A percentile compares a stretch with the other conserved stretches of the same genome.
Evolutionary conservation across 306 rosid species (phyloP).

Genomic region (Rosa lucieae): DNA sequence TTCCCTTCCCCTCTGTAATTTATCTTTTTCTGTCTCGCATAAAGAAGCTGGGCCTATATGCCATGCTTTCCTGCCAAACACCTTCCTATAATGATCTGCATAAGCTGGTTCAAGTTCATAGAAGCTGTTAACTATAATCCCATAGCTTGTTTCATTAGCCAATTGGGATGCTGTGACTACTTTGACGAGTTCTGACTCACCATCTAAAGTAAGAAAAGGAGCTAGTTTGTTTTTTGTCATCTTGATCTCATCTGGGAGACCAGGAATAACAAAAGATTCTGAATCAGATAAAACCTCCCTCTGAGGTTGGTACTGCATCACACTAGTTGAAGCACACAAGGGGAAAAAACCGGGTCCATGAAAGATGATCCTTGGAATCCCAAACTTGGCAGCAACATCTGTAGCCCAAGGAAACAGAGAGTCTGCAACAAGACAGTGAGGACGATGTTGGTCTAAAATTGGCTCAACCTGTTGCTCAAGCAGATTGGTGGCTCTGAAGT

Average conservation of each 20-base stretch:
- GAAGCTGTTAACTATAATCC: conserved; percentile 40
- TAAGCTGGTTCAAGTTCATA: conserved; percentile 11
- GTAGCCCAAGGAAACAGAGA: conserved; percentile 5
- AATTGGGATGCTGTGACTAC: conserved; percentile 15
- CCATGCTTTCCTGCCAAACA: conserved; percentile 22
- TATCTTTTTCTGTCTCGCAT: conserved; percentile 3
- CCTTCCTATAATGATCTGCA: conserved; percentile 3
- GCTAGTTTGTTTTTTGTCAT: not conserved
- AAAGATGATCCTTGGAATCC: conserved; percentile 15
- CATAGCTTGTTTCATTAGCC: conserved; percentile 38
- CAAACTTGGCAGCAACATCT: conserved; percentile 16
- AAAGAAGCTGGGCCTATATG: conserved; percentile 31
- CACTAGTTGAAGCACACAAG: not conserved
- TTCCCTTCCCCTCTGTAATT: conserved; percentile 22
- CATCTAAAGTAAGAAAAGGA: not conserved
- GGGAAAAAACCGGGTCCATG: conserved; percentile 16
- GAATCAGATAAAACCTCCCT: conserved; percentile 7
- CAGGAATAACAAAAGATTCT: conserved; percentile 2
- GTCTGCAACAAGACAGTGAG: not conserved
- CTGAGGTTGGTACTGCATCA: not conserved
- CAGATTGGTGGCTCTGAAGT: not conserved
- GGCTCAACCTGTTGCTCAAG: not conserved
- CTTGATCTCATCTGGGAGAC: conserved; percentile 10
- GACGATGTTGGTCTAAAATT: not conserved
- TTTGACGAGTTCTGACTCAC: not conserved